Evolutionary conservation across 495 filamentous ascomycete species (phyloP).

Genomic region (Daldinia childiae): DNA sequence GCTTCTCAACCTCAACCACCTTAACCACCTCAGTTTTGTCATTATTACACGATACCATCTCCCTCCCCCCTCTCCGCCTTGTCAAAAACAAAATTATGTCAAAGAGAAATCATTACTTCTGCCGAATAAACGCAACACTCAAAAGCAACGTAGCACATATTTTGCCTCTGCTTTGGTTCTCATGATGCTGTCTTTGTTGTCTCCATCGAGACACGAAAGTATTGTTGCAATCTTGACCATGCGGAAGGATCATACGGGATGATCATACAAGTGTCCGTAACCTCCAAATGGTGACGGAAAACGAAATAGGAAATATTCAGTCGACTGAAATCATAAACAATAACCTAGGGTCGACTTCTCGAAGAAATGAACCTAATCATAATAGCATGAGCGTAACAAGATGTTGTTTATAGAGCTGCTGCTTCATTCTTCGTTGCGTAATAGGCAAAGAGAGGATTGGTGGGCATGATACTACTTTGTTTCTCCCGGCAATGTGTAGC

Average conservation of each 20-base stretch:
- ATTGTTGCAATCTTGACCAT: conserved; percentile 3
- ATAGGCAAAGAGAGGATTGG: conserved; percentile 7
- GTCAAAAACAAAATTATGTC: conserved; percentile 4
- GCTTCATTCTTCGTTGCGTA: not conserved
- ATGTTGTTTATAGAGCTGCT: conserved; percentile 27
- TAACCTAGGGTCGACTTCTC: conserved; percentile 36
- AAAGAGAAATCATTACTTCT: conserved; percentile 3
- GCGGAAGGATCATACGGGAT: conserved; percentile 2
- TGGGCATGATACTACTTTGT: not conserved
- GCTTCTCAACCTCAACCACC: not conserved
- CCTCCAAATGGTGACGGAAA: conserved; percentile 9
- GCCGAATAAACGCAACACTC: not conserved
- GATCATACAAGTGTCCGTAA: conserved; percentile 4
- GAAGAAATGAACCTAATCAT: conserved; percentile 45
- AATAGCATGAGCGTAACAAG: conserved; percentile 33
- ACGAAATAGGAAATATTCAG: conserved; percentile 13
- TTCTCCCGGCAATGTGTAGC: not conserved
- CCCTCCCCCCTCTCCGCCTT: not conserved
- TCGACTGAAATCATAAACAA: not conserved
- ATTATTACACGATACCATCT: not conserved
- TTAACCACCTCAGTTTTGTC: not conserved
- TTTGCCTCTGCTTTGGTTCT: not conserved
- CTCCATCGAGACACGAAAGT: not conserved
- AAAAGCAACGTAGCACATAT: conserved; percentile 1
- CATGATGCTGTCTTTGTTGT: not conserved